A percentile compares a stretch with the other conserved stretches of the same genome.
These are phyloP conservation scores for Termitomyces eurrhizus DNA, from an alignment of 768 basidiomycete genomes.

Conservation along the genomic window DNA sequence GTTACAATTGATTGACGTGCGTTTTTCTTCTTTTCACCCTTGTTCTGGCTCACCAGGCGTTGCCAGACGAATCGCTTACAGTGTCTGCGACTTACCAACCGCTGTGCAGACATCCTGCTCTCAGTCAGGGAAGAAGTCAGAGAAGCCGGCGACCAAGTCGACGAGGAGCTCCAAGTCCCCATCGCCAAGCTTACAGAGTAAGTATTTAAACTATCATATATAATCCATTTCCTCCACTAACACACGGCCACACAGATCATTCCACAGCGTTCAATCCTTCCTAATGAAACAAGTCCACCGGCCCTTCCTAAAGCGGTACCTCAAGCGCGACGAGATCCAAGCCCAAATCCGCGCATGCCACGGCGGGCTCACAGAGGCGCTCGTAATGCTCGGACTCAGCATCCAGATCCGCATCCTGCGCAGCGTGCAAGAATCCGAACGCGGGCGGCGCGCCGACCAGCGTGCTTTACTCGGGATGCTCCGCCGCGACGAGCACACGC, in stretches of 20 bases:
- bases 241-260: conserved; percentile 28
- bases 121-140: conserved; percentile 58
- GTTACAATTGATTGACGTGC: too few relatives aligned
- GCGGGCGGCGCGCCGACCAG: conserved; percentile 28
- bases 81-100: conserved; percentile 67
- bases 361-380: conserved; percentile 49
- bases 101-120: conserved; percentile 67
- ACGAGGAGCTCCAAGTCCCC: conserved; percentile 46
- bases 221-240: background rate
- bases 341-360: conserved; percentile 51
- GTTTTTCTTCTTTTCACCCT: too few relatives aligned
- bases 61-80: conserved; percentile 31
- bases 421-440: conserved; percentile 35
- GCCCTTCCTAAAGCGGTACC: conserved; percentile 75
- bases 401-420: conserved; percentile 55
- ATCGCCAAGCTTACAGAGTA: conserved; percentile 49
- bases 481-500: background rate
- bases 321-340: conserved; percentile 68
- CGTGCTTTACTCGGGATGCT: conserved; percentile 24
- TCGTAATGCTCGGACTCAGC: conserved; percentile 54
- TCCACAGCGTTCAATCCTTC: conserved; percentile 41
- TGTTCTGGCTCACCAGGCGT: too few relatives aligned
- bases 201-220: conserved; percentile 11
- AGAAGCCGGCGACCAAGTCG: conserved; percentile 51
- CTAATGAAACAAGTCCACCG: conserved; percentile 56